phyloP scores from a whole-genome alignment of 345 rosid genomes.

The Luvunga scandens region DNA sequence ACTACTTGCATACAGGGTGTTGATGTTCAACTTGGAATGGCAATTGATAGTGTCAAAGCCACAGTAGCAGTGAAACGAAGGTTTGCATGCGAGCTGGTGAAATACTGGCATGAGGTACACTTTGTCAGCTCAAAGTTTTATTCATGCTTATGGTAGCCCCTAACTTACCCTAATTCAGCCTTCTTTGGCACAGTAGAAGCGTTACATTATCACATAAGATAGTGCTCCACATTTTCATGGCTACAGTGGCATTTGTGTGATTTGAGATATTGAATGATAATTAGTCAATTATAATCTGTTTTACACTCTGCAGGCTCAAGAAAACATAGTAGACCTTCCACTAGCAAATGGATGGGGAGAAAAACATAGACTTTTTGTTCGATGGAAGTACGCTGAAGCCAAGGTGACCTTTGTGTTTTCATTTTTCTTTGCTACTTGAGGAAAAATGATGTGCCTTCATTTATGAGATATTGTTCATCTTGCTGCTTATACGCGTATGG shows the following conservation, averaged over 20 bases:
- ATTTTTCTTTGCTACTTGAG: background rate
- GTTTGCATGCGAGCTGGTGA: constrained; percentile 98
- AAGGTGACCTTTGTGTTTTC: constrained; percentile 32
- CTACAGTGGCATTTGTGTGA: background rate
- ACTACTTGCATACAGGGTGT: constrained; percentile 51
- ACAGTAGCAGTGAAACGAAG: constrained; percentile 97
- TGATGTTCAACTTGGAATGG: constrained; percentile 98
- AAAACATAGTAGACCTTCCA: constrained; percentile 52
- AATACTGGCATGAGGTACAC: constrained; percentile 97
- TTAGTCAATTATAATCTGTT: background rate
- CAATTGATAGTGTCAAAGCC: constrained; percentile 92
- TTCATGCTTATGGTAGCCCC: background rate
- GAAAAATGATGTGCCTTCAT: background rate
- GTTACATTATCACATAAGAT: background rate
- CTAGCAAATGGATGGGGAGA: constrained; percentile 62
- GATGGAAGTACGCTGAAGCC: constrained; percentile 62
- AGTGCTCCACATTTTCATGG: background rate
- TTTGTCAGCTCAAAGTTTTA: background rate
- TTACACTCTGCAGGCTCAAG: constrained; percentile 48
- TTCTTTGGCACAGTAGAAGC: no score
- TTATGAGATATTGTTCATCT: background rate
- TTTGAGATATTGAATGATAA: background rate
- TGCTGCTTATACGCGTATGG: background rate
- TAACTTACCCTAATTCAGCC: background rate
- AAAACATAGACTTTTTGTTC: constrained; percentile 54